Base-by-base conservation (phyloP, 2,329 filamentous ascomycete species). In the Talaromyces verruculosus region DNA sequence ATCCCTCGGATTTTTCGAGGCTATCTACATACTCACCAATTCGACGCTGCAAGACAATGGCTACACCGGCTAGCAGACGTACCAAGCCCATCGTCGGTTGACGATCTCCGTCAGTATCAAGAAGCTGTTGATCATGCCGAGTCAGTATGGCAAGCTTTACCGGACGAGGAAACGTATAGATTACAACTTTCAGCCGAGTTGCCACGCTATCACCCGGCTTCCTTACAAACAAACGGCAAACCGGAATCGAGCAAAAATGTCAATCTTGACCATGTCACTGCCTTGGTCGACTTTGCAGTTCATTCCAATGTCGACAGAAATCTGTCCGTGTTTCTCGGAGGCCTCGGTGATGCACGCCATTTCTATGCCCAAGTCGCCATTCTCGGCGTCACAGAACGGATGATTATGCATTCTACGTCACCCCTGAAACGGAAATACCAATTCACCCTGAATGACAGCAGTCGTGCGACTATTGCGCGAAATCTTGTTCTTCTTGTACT, bases 321-420 rank as follows among this genome's bases (percentile, higher is more conserved):
- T 17, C 10, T 67, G 25, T 51, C 66, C 4, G 35, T 67, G 13
- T 67, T 67, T 13, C 47, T 65, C 7, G 66, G 63, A 22, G 59
- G 66, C 19, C 19, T 67, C 47, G 63, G 66, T 5, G 66, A 67
- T 22, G 66, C 63, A 5, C 66, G 66, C 15, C 66, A 67, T 37
- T 65, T 67, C 19, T 67, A 62, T 39, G 63, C 63, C 25, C 62
- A 65, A 30, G 28, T 67, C 11, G 66, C 63, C 25, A 57, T 63
- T 41, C 62, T 65, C n/a, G 61, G 61, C 55, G 60, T 37, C 35
- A 37, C 63, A 0, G 66, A 67, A 51, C 66, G 66, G 6, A 59
- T 67, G 57, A 8, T 43, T 35, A 19, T 53, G 17, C 43, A 53
- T 22, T 22, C 63, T 25, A 41, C 58, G 22, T 25, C 47, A 2